phyloP scores from a whole-genome alignment of 768 basidiomycete genomes.

The Polyporus arcularius region DNA sequence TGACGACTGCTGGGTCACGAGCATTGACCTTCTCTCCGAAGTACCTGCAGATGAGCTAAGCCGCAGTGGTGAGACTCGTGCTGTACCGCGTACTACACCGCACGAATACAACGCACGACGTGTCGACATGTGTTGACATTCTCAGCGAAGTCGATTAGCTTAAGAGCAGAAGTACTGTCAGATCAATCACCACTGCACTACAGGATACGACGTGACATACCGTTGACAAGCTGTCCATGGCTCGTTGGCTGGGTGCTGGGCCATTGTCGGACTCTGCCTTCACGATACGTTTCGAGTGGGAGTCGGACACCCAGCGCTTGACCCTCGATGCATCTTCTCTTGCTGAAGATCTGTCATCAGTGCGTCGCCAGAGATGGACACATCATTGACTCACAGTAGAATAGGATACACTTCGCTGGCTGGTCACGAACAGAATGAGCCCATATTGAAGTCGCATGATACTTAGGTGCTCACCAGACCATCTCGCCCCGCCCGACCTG shows the following conservation, averaged over 20 bases:
- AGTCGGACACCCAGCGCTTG: slow-evolving; percentile 49
- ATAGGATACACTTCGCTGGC: slow-evolving; percentile 81
- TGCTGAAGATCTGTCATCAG: slow-evolving; percentile 41
- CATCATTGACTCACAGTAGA: slow-evolving; percentile 61
- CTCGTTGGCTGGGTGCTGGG: slow-evolving; percentile 66
- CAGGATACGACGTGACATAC: slow-evolving; percentile 44
- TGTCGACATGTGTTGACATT: slow-evolving; percentile 63
- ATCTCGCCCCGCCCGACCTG: slow-evolving; percentile 81
- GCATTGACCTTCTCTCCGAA: slow-evolving; percentile 72
- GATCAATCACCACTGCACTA: slow-evolving; percentile 11
- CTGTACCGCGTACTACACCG: slow-evolving; percentile 25
- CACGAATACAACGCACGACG: slow-evolving; percentile 42
- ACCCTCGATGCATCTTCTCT: slow-evolving; percentile 71
- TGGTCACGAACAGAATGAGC: slow-evolving; percentile 28
- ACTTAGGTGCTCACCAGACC: slow-evolving; percentile 49
- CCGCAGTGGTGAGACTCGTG: not conserved
- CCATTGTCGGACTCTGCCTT: slow-evolving; percentile 46
- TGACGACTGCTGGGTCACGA: slow-evolving; percentile 43
- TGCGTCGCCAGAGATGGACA: not conserved
- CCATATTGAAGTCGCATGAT: not conserved
- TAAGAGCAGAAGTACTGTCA: no score
- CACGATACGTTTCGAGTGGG: slow-evolving; percentile 46
- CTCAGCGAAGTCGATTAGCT: slow-evolving; percentile 62
- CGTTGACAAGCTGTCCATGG: slow-evolving; percentile 60
- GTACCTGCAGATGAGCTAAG: slow-evolving; percentile 73